Conservation (phyloP, 176 grass and related monocot species). For the Musa itinerans region DNA sequence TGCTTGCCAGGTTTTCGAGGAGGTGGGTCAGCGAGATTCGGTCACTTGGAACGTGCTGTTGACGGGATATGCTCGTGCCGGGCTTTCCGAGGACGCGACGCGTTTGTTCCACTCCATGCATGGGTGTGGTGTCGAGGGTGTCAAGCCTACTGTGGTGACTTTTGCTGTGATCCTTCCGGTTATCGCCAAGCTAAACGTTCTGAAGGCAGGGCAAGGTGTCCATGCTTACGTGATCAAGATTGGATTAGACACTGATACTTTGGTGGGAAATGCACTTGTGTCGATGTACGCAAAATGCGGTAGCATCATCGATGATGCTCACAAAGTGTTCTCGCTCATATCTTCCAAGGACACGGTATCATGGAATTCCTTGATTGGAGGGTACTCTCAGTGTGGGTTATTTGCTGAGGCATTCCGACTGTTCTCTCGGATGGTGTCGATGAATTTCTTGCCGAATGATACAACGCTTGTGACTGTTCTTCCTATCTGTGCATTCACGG, state of each 20-base stretch:
- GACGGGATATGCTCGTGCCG: slow-evolving; percentile 30
- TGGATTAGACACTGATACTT: slow-evolving; percentile 40
- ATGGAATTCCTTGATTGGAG: slow-evolving; percentile 55
- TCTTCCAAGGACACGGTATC: slow-evolving; percentile 49
- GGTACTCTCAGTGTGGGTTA: slow-evolving; percentile 32
- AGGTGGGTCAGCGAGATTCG: slow-evolving; percentile 36
- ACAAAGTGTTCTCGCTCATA: slow-evolving; percentile 28
- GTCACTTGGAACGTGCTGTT: slow-evolving; percentile 62
- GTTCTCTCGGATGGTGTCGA: slow-evolving; percentile 34
- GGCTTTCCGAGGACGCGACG: slow-evolving; percentile 17
- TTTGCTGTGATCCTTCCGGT: slow-evolving; percentile 44
- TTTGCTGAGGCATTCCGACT: slow-evolving; percentile 31
- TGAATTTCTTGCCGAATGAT: slow-evolving; percentile 32
- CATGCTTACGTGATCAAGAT: slow-evolving; percentile 37
- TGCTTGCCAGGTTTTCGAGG: slow-evolving; percentile 39
- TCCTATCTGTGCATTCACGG: slow-evolving; percentile 33
- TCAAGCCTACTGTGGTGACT: slow-evolving; percentile 38
- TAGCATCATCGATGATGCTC: slow-evolving; percentile 29
- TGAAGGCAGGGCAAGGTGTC: slow-evolving; percentile 26
- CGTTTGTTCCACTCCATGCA: slow-evolving; percentile 40
- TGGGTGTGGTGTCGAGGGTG: not conserved
- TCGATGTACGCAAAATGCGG: slow-evolving; percentile 60
- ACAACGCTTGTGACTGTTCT: slow-evolving; percentile 49
- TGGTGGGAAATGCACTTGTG: slow-evolving; percentile 48
- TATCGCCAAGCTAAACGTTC: slow-evolving; percentile 28